Evolutionary conservation across 805 yeast genomes (phyloP).

Genomic region (Hanseniaspora pseudoguilliermondii): DNA sequence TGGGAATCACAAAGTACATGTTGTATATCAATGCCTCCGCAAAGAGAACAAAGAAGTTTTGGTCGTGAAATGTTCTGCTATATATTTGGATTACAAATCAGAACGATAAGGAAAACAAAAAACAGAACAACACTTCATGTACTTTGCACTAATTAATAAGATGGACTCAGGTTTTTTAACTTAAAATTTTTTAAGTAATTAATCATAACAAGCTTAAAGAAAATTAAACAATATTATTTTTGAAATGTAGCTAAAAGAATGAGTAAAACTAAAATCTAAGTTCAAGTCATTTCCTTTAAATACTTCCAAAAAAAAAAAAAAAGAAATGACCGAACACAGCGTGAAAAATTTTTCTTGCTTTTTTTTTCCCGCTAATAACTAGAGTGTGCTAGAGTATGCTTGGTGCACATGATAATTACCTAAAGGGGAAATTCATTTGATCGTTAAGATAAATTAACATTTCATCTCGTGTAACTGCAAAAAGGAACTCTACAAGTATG

Average conservation of each 20-base stretch:
- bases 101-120: neutral
- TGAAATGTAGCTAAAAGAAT: too few relatives aligned
- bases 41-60: neutral
- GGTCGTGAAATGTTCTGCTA: neutral
- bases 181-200: too few relatives aligned
- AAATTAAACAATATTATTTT: too few relatives aligned
- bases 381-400: too few relatives aligned
- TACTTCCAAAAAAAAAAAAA: neutral
- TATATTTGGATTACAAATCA: neutral
- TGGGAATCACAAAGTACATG: slow-evolving; percentile 14
- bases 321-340: neutral
- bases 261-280: too few relatives aligned
- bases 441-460: too few relatives aligned
- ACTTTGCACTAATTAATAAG: slow-evolving; percentile 13
- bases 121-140: neutral
- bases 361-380: neutral
- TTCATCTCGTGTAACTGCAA: too few relatives aligned
- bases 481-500: too few relatives aligned
- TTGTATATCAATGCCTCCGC: neutral
- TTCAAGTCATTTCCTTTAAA: neutral
- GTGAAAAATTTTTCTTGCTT: neutral
- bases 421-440: neutral
- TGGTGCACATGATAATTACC: neutral
- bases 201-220: too few relatives aligned
- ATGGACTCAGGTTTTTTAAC: slow-evolving; percentile 11